Evolutionary conservation across 2,329 filamentous ascomycete species (phyloP), one percentile per base, ranked within the genome.

Genomic region (Neocucurbitaria cava): DNA sequence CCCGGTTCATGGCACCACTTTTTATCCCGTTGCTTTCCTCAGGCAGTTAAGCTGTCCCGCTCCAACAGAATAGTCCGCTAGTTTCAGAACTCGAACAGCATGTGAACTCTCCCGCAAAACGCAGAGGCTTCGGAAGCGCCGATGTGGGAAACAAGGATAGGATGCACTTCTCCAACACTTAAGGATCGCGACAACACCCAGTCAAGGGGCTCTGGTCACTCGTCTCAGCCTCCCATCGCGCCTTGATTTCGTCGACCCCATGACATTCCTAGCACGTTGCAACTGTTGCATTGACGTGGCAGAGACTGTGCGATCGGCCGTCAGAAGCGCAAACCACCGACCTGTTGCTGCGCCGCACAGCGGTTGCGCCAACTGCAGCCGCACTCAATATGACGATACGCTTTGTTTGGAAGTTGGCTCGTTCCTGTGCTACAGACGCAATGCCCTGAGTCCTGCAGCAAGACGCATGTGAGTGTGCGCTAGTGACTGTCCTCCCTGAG

Each of bases 381-480:
- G 47, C 38, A 44, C 41, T 45, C 55, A 53, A 40, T 33, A 48
- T 49, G 41, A 52, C 46, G 36, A 23, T 44, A 23, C 52, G 52
- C 58, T 51, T 46, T 54, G 50, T 49, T 47, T 52, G 39, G 43
- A 45, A 15, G 46, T 33, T 48, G 58, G 53, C 61, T 59, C 38
- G 56, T 59, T 59, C 56, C 51, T 59, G 49, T 41, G 43, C 53
- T 48, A 59, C 26, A 23, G 49, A 44, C 33, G 50, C 53, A 43
- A 21, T 31, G 38, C 40, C 49, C 38, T 47, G 51, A 54, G 35
- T 46, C 33, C 53, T 59, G 48, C 51, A 55, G 48, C 35, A 47
- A 46, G 39, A 40, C 46, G 54, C 57, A 59, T 53, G 46, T 56
- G 52, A 42, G 52, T 49, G 56, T 50, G 41, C 55, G 46, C 56